Conservation (phyloP, 2,329 filamentous ascomycete genomes). For the Xylaria sp. region DNA sequence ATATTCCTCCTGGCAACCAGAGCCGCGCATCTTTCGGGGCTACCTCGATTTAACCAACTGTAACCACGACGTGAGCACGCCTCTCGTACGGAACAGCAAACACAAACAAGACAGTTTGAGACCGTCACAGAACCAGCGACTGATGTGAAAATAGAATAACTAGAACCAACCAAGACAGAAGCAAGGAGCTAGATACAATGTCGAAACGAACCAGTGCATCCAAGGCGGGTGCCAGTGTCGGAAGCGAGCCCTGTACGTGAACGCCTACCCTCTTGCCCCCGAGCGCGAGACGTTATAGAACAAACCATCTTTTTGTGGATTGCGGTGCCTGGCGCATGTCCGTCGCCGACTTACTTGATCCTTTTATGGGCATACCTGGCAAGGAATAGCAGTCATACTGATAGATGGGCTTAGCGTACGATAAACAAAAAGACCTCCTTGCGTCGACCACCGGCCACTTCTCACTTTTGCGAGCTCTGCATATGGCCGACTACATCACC, state of each 20-base stretch:
- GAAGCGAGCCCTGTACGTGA: conserved; percentile 56
- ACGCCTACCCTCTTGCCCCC: conserved; percentile 8
- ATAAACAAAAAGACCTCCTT: conserved; percentile 81
- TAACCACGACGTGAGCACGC: conserved; percentile 7
- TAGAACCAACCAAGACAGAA: not conserved
- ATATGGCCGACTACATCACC: conserved; percentile 86
- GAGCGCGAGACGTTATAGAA: not conserved
- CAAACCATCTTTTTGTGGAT: not conserved
- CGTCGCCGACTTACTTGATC: not conserved
- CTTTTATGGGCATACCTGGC: not conserved
- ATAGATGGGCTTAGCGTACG: conserved; percentile 60
- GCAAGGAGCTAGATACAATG: conserved; percentile 51
- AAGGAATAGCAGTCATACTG: conserved; percentile 19
- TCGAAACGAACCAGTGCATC: conserved; percentile 68
- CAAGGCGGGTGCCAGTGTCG: conserved; percentile 54
- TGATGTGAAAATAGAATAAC: not conserved
- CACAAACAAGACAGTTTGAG: not conserved
- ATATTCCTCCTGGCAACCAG: not conserved
- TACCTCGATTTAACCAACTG: not conserved
- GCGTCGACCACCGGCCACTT: conserved; percentile 78
- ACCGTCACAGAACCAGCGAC: not conserved
- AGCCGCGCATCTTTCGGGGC: not conserved
- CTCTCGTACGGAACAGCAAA: not conserved
- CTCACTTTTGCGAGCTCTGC: conserved; percentile 72
- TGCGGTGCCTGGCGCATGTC: not conserved